Percentiles rank a stretch among this genome's conserved stretches.
Conservation (phyloP, 108 stramenopile genomes). For the Asterionellopsis glacialis region DNA sequence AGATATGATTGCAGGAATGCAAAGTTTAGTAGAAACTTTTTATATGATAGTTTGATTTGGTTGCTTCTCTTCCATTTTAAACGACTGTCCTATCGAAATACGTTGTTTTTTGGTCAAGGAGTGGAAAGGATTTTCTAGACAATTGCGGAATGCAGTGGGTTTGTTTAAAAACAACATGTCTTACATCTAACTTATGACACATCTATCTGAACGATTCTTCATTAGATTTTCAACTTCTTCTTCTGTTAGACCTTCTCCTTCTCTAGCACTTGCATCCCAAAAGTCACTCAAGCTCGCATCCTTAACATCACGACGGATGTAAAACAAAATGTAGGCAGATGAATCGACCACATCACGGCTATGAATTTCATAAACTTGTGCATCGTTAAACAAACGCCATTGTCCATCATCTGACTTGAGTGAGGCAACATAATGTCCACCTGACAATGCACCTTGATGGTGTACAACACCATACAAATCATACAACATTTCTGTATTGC, state of each 20-base stretch:
- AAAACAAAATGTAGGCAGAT: slow-evolving; percentile 88
- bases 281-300: slow-evolving; percentile 72
- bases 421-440: slow-evolving; percentile 87
- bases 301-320: slow-evolving; percentile 81
- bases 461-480: slow-evolving; percentile 90
- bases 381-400: slow-evolving; percentile 91
- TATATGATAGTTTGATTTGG: too few relatives aligned
- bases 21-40: too few relatives aligned
- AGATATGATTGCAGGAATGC: too few relatives aligned
- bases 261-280: slow-evolving; percentile 68
- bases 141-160: too few relatives aligned
- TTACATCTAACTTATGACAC: slow-evolving; percentile 61
- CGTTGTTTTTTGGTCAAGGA: too few relatives aligned
- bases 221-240: slow-evolving; percentile 81
- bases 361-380: slow-evolving; percentile 77
- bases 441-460: slow-evolving; percentile 85
- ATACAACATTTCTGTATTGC: slow-evolving; percentile 63
- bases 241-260: slow-evolving; percentile 76
- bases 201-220: slow-evolving; percentile 60
- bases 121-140: too few relatives aligned
- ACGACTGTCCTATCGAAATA: too few relatives aligned
- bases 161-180: too few relatives aligned
- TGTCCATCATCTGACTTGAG: slow-evolving; percentile 85
- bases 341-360: slow-evolving; percentile 82
- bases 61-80: too few relatives aligned